Conservation (phyloP, 176 grass and related monocot genomes). For the Coix lacrymajobi region DNA sequence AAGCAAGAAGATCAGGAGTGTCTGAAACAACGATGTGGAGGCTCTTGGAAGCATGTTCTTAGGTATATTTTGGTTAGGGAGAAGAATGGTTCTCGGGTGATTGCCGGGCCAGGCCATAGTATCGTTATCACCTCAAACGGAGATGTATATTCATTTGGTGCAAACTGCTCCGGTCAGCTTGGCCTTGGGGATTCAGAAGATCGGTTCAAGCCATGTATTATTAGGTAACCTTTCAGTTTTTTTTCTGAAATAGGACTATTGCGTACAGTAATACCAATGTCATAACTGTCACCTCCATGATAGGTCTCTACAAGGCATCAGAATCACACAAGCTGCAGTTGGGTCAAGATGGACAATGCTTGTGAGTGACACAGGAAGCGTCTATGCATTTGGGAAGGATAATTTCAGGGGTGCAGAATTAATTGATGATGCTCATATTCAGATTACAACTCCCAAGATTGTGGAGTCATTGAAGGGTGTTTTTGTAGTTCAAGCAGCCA, state of each 20-base stretch:
- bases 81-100: conserved; percentile 48
- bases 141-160: conserved; percentile 60
- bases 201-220: conserved; percentile 52
- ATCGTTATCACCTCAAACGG: conserved; percentile 52
- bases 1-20: conserved; percentile 42
- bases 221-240: conserved; percentile 47
- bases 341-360: conserved; percentile 60
- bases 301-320: conserved; percentile 71
- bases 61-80: conserved; percentile 61
- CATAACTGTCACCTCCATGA: neutral
- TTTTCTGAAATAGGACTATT: neutral
- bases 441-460: conserved; percentile 35
- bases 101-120: conserved; percentile 54
- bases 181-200: conserved; percentile 54
- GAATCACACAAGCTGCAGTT: conserved; percentile 63
- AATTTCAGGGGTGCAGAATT: conserved; percentile 30
- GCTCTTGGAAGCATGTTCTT: conserved; percentile 77
- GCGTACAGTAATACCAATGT: neutral
- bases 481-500: conserved; percentile 66
- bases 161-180: conserved; percentile 64
- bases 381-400: conserved; percentile 53
- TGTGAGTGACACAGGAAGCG: conserved; percentile 53
- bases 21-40: conserved; percentile 54
- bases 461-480: conserved; percentile 61
- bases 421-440: neutral